Evolutionary conservation across 2,329 filamentous ascomycete genomes (phyloP), one percentile per base, ranked within the genome.

Genomic region (Xylaria sp.): DNA sequence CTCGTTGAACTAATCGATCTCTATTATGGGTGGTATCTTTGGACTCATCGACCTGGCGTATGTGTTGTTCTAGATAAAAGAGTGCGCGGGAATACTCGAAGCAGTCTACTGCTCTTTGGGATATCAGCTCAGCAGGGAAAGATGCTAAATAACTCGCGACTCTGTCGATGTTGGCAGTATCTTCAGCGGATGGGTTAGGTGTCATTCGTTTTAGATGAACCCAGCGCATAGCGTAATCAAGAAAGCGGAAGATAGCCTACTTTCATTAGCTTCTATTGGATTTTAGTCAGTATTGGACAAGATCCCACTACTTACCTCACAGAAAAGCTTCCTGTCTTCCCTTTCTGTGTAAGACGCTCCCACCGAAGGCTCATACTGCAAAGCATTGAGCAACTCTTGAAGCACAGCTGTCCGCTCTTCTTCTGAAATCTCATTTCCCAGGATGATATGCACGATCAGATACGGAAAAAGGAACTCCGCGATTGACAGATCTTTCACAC

Each of bases 11-110:
- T 3, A 95, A 82, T 23, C 87, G 83, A 56, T 90, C 83, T n/a
- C 84, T 79, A 21, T 87, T 84, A 2, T 82, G 80, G 1, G 79
- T 76, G 0, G 82, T 80, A 25, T 79, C 73, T 35, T 79, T 78
- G n/a, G 76, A 72, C 25, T 79, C 78, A 31, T 82, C 78, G 57
- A 82, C 75, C 63, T 83, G 79, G 57, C 81, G 80, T 60, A 94
- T 94, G 73, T 97, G 91, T 70, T 96, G 92, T 76, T 99, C 95
- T 81, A 96, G 91, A 73, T 98, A 92, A 73, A 97, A 97, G 17
- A 99, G 81, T 1, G 96, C 95, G 53, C 95, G 87, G 7, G 95
- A 89, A 74, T 94, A 98, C 8, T 96, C 95, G 63, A 92, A 92
- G 77, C 94, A 98, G 72, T 97, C 92, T n/a, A 97, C 87, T 9